Conservation (phyloP, 2,329 filamentous ascomycete genomes). For the Penicillium concentricum region DNA sequence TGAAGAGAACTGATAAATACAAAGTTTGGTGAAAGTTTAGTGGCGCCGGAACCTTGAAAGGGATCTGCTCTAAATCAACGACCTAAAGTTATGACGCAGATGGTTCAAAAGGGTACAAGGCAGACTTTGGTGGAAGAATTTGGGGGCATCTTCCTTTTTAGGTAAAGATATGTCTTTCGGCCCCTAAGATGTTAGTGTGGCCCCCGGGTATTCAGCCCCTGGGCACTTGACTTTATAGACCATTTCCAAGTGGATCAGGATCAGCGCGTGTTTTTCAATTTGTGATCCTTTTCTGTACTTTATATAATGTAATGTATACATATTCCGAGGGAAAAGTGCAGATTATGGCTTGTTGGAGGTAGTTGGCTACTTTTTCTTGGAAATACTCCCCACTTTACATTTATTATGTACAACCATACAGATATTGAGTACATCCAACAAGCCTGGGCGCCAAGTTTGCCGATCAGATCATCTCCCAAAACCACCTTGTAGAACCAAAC, state of each 20-base stretch:
- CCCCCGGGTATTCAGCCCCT: background rate
- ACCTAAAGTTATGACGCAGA: background rate
- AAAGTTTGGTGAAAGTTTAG: background rate
- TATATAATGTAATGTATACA: background rate
- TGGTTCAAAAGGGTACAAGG: background rate
- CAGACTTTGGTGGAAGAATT: background rate
- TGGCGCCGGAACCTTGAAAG: background rate
- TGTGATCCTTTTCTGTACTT: too few species aligned
- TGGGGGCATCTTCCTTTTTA: background rate
- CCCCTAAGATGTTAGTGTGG: background rate
- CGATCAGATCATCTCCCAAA: too few species aligned
- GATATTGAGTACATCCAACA: too few species aligned
- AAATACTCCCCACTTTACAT: too few species aligned
- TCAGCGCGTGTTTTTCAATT: background rate
- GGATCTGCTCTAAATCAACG: background rate
- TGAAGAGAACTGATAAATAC: background rate
- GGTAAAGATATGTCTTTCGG: background rate
- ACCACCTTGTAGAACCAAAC: too few species aligned
- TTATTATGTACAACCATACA: too few species aligned
- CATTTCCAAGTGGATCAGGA: background rate
- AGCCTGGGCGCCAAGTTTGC: too few species aligned
- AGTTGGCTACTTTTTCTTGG: too few species aligned
- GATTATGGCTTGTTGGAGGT: too few species aligned
- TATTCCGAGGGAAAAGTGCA: too few species aligned
- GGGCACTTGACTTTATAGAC: background rate